Conservation (phyloP, 2,329 filamentous ascomycete genomes). For the Colletotrichum sp. region DNA sequence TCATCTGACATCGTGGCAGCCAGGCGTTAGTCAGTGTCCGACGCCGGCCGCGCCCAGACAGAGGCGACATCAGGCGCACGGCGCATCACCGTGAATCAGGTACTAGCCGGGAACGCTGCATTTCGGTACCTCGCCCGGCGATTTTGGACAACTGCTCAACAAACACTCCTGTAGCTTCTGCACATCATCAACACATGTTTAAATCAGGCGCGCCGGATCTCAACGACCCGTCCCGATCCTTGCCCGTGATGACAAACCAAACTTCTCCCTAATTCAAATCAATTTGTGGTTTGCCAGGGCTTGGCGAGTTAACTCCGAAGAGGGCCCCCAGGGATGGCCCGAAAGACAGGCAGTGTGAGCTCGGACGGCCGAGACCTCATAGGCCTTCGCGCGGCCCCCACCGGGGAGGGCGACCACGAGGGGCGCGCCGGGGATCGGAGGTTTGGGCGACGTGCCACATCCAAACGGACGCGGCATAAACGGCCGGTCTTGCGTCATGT, state of each 20-base stretch:
- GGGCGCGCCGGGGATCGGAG: conserved; percentile 13
- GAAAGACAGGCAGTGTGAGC: background rate
- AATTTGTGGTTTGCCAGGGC: background rate
- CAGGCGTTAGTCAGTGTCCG: background rate
- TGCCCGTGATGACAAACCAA: conserved; percentile 4
- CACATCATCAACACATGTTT: background rate
- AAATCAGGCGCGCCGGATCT: background rate
- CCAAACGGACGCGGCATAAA: conserved; percentile 16
- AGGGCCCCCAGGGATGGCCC: background rate
- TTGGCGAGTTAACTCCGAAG: conserved; percentile 8
- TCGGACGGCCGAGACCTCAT: conserved; percentile 13
- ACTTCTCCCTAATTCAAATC: background rate
- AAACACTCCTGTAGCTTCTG: background rate
- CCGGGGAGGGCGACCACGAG: background rate
- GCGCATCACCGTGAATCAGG: background rate
- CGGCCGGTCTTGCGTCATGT: conserved; percentile 17
- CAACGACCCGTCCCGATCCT: background rate
- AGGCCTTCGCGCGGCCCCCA: background rate
- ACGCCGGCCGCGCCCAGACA: background rate
- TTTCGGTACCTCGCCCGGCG: background rate
- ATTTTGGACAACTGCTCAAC: background rate
- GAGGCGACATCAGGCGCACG: background rate
- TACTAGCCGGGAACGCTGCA: background rate
- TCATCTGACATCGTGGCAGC: background rate
- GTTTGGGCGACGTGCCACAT: background rate